phyloP scores from a whole-genome alignment of 108 stramenopile genomes.

The Fragilariopsis cylindrus region DNA sequence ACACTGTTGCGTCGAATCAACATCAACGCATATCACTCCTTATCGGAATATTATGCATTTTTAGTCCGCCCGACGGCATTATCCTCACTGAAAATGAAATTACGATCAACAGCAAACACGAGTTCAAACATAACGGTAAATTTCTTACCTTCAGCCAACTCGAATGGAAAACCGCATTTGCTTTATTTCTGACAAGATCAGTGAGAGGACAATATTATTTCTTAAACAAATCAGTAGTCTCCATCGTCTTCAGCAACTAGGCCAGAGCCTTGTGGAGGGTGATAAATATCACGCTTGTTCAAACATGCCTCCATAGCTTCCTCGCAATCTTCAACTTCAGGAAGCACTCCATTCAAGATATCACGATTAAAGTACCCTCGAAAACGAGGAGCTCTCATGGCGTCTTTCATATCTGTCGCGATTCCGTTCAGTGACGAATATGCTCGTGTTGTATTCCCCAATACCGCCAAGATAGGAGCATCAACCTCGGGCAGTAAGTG shows the following conservation, averaged over 20 bases:
- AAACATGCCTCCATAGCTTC: slow-evolving; percentile 65
- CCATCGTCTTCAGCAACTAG: background rate
- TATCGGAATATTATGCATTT: background rate
- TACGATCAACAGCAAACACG: background rate
- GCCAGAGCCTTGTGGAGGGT: slow-evolving; percentile 49
- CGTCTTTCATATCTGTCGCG: slow-evolving; percentile 48
- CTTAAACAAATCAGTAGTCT: background rate
- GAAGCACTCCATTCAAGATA: slow-evolving; percentile 60
- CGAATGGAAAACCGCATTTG: background rate
- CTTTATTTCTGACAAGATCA: background rate
- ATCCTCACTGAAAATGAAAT: slow-evolving; percentile 30
- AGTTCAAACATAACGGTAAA: background rate
- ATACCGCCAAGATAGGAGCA: slow-evolving; percentile 45
- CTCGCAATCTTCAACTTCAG: slow-evolving; percentile 77
- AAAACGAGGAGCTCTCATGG: slow-evolving; percentile 45
- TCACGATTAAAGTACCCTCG: slow-evolving; percentile 66
- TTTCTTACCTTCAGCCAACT: background rate
- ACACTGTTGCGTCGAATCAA: slow-evolving; percentile 38
- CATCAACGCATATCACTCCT: background rate
- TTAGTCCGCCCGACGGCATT: slow-evolving; percentile 39
- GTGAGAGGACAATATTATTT: background rate
- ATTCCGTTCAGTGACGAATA: slow-evolving; percentile 47
- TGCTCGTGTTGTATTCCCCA: slow-evolving; percentile 69
- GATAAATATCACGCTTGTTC: slow-evolving; percentile 68
- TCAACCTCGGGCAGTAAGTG: slow-evolving; percentile 4